Conservation (phyloP, 306 rosid species). For the Biancaea sappan region DNA sequence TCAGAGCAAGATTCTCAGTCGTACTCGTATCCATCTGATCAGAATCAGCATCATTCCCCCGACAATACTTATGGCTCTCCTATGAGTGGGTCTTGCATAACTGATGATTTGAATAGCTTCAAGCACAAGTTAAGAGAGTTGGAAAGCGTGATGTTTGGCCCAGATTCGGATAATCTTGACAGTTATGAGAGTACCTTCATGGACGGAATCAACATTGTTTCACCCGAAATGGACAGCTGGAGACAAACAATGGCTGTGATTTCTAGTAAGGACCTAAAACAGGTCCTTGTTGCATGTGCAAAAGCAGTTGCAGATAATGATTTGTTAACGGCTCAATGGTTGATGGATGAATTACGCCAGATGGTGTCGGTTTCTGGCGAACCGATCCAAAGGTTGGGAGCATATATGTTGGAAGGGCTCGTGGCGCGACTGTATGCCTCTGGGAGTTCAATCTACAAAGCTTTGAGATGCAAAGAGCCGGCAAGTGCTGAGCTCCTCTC, state of each 20-base stretch:
- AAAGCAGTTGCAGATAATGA: conserved; percentile 75
- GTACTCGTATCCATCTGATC: conserved; percentile 55
- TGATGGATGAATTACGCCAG: conserved; percentile 74
- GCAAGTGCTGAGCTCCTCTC: conserved; percentile 78
- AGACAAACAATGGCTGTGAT: conserved; percentile 70
- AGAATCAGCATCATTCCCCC: conserved; percentile 52
- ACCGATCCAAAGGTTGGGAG: conserved; percentile 95
- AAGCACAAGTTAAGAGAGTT: conserved; percentile 79
- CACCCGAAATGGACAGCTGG: conserved; percentile 67
- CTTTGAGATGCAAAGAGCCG: conserved; percentile 82
- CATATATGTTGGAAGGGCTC: conserved; percentile 95
- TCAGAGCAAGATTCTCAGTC: conserved; percentile 75
- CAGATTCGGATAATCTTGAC: conserved; percentile 64
- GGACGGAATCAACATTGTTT: conserved; percentile 43
- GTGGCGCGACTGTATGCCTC: conserved; percentile 72
- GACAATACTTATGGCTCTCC: conserved; percentile 73
- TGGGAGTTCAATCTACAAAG: conserved; percentile 75
- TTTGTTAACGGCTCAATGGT: conserved; percentile 66
- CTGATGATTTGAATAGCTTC: conserved; percentile 67
- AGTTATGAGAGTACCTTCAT: conserved; percentile 52
- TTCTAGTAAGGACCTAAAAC: conserved; percentile 66
- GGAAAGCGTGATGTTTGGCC: conserved; percentile 91
- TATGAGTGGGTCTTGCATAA: conserved; percentile 73
- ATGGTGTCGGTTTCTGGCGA: conserved; percentile 94
- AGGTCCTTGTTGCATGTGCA: conserved; percentile 75